phyloP scores from a whole-genome alignment of 805 yeast genomes.

The Clavispora santaluciae region DNA sequence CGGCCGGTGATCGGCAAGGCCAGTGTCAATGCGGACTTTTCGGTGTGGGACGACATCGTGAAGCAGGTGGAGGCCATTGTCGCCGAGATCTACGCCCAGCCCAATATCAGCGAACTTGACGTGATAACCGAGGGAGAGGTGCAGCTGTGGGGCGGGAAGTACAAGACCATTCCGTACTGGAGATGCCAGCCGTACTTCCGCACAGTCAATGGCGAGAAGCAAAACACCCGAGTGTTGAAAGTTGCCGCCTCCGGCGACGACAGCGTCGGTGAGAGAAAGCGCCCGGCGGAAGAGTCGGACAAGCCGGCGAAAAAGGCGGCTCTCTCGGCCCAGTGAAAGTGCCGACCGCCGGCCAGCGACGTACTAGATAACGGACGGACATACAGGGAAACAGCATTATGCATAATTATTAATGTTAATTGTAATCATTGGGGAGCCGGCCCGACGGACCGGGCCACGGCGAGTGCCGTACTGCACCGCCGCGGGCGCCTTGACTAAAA shows the following conservation, averaged over 20 bases:
- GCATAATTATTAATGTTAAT: background rate
- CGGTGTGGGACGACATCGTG: slow-evolving; percentile 50
- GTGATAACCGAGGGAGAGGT: slow-evolving; percentile 47
- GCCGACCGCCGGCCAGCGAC: background rate
- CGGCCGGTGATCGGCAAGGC: slow-evolving; percentile 64
- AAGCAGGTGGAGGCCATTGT: slow-evolving; percentile 65
- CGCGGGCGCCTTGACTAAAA: no score
- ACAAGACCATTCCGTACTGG: slow-evolving; percentile 87
- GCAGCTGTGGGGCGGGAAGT: slow-evolving; percentile 74
- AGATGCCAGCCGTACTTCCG: slow-evolving; percentile 94
- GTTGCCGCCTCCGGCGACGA: slow-evolving; percentile 30
- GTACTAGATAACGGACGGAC: background rate
- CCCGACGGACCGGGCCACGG: no score
- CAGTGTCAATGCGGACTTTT: slow-evolving; percentile 33
- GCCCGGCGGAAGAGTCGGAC: slow-evolving; percentile 1
- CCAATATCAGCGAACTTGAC: slow-evolving; percentile 54
- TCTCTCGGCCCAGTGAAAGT: background rate
- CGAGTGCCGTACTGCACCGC: no score
- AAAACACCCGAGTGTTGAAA: slow-evolving; percentile 32
- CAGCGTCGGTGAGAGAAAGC: slow-evolving; percentile 7
- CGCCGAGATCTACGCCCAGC: slow-evolving; percentile 45
- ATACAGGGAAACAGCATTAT: background rate
- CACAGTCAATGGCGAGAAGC: slow-evolving; percentile 70
- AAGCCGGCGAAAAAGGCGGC: background rate
- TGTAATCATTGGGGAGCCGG: no score